These are phyloP conservation scores for Phialophora expanda DNA, from an alignment of 2,329 filamentous ascomycete species.

Conservation along the genomic window DNA sequence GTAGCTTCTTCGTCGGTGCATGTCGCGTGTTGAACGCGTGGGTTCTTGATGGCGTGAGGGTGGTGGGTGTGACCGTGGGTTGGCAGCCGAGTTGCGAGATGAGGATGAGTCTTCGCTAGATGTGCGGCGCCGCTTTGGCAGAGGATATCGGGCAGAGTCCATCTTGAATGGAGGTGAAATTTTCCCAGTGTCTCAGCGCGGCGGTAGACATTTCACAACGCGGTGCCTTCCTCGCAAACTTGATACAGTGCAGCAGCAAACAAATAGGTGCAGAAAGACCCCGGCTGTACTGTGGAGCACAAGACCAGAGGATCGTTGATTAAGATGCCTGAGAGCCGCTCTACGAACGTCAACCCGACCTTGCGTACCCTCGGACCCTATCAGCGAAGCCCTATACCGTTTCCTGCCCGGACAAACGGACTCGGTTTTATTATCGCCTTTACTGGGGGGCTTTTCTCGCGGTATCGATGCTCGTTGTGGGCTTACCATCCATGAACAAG, in stretches of 20 bases:
- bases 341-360: no score
- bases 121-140: constrained; percentile 35
- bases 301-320: neutral
- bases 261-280: neutral
- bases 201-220: neutral
- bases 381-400: neutral
- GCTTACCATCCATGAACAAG: neutral
- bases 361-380: neutral
- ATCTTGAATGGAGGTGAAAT: constrained; percentile 1
- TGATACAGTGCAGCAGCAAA: neutral
- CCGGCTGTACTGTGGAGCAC: neutral
- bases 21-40: constrained; percentile 19
- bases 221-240: neutral
- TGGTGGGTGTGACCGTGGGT: constrained; percentile 19
- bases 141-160: constrained; percentile 27
- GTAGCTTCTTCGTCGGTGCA: constrained; percentile 26
- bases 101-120: constrained; percentile 32
- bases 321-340: no score
- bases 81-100: constrained; percentile 22
- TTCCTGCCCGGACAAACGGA: neutral
- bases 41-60: constrained; percentile 20
- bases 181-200: neutral
- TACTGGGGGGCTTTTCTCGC: neutral
- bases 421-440: neutral
- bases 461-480: neutral